Evolutionary conservation across 2,329 filamentous ascomycete species (phyloP).

Genomic region (Claviceps maximensis): DNA sequence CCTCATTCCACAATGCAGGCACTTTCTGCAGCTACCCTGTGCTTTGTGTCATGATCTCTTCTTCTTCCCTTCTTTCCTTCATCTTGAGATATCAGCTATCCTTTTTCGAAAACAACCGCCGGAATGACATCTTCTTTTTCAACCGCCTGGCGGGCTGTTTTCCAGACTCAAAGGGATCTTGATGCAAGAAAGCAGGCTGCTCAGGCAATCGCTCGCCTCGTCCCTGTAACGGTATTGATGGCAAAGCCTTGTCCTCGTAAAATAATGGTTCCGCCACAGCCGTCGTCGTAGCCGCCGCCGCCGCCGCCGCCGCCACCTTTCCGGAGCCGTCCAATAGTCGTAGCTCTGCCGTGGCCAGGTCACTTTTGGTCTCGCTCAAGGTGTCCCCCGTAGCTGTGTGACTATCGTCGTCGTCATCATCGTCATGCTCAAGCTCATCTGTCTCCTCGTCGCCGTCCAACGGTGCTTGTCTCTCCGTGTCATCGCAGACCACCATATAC

Average conservation of each 20-base stretch:
- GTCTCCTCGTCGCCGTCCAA: conserved; percentile 25
- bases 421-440: not conserved
- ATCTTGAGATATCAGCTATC: not conserved
- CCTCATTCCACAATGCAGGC: too few species aligned
- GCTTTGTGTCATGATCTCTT: too few species aligned
- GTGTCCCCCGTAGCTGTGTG: conserved; percentile 5
- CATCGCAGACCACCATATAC: conserved; percentile 50
- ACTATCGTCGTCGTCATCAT: not conserved
- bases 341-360: conserved; percentile 3
- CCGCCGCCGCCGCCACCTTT: not conserved
- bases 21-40: too few species aligned
- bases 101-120: conserved; percentile 9
- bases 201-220: not conserved
- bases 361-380: too few species aligned
- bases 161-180: conserved; percentile 4
- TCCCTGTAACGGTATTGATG: not conserved
- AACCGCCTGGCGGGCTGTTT: conserved; percentile 4
- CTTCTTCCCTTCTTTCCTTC: too few species aligned
- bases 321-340: not conserved
- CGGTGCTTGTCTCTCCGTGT: conserved; percentile 42
- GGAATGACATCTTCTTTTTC: conserved; percentile 11
- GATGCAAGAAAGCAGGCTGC: conserved; percentile 2
- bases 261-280: not conserved
- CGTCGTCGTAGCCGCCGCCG: not conserved
- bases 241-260: not conserved